Conservation (phyloP, 2,329 filamentous ascomycete genomes). For the Aspergillus sp. region DNA sequence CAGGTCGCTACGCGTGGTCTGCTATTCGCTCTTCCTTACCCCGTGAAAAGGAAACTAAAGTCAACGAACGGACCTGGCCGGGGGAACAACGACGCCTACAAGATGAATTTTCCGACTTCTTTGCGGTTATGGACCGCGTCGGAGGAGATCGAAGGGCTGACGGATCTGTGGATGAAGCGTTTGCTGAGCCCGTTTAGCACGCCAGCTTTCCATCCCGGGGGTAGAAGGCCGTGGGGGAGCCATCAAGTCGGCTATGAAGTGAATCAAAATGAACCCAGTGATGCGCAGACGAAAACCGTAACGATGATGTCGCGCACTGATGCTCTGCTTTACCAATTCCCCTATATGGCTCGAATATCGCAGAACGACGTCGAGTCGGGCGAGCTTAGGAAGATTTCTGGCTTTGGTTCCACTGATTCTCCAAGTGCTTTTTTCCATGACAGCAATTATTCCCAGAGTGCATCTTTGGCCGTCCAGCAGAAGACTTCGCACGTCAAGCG, state of each 20-base stretch:
- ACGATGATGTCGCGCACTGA: conserved; percentile 31
- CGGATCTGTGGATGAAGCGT: conserved; percentile 40
- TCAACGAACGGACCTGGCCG: conserved; percentile 22
- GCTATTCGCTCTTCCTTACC: conserved; percentile 73
- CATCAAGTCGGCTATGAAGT: conserved; percentile 7
- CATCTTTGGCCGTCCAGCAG: neutral
- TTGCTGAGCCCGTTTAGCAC: conserved; percentile 26
- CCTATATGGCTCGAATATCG: conserved; percentile 67
- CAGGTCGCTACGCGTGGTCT: conserved; percentile 82
- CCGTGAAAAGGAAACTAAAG: conserved; percentile 59
- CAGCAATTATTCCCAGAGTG: neutral
- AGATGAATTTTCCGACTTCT: conserved; percentile 87
- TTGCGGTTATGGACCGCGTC: conserved; percentile 73
- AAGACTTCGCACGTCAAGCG: conserved; percentile 31
- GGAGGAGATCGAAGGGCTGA: conserved; percentile 68
- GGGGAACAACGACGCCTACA: conserved; percentile 54
- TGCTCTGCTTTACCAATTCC: conserved; percentile 67
- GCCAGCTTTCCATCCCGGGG: conserved; percentile 18
- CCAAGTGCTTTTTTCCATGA: conserved; percentile 1
- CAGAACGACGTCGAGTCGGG: conserved; percentile 33
- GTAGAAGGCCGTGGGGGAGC: conserved; percentile 19
- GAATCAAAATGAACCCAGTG: conserved; percentile 1
- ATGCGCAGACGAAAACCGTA: conserved; percentile 9
- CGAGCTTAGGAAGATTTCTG: conserved; percentile 59
- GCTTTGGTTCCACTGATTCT: conserved; percentile 24